phyloP scores from a whole-genome alignment of 495 filamentous ascomycete genomes.

The Parathielavia hyrcaniae region DNA sequence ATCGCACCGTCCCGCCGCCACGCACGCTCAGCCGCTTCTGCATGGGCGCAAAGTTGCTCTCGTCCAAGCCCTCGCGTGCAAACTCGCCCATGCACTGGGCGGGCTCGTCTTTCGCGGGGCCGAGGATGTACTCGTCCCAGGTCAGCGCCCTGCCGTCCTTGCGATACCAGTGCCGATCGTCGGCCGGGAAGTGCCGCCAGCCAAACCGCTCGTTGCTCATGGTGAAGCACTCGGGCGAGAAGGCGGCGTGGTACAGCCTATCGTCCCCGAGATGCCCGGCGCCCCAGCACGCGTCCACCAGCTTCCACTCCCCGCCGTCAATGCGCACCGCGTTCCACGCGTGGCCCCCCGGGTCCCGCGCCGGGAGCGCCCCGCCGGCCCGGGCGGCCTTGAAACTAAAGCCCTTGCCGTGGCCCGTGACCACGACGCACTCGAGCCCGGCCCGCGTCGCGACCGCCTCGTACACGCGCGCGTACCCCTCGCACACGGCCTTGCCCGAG shows the following conservation, averaged over 20 bases:
- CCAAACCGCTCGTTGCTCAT: slow-evolving; percentile 79
- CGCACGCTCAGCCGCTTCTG: slow-evolving; percentile 51
- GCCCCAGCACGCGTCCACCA: slow-evolving; percentile 90
- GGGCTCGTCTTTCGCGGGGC: slow-evolving; percentile 40
- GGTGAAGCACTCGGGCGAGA: slow-evolving; percentile 66
- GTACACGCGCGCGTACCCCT: slow-evolving; percentile 85
- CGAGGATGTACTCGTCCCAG: slow-evolving; percentile 76
- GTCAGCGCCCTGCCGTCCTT: slow-evolving; percentile 41
- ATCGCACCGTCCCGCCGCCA: slow-evolving; percentile 45
- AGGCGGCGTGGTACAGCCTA: slow-evolving; percentile 56
- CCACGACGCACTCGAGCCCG: slow-evolving; percentile 63
- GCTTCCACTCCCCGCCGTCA: slow-evolving; percentile 81
- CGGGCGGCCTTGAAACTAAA: slow-evolving; percentile 56
- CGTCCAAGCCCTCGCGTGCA: slow-evolving; percentile 57
- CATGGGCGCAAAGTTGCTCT: slow-evolving; percentile 54
- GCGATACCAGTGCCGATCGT: slow-evolving; percentile 64
- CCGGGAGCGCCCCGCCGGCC: slow-evolving; percentile 53
- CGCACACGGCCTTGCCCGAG: slow-evolving; percentile 78
- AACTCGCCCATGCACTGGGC: slow-evolving; percentile 47
- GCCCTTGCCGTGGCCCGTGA: slow-evolving; percentile 83
- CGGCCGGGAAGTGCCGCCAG: slow-evolving; percentile 64
- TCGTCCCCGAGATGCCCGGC: slow-evolving; percentile 56
- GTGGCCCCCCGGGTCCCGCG: slow-evolving; percentile 50
- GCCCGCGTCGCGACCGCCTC: slow-evolving; percentile 63
- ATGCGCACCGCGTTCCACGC: slow-evolving; percentile 93